Conservation (phyloP, 148 eudicot species). For the Camellia japonica region DNA sequence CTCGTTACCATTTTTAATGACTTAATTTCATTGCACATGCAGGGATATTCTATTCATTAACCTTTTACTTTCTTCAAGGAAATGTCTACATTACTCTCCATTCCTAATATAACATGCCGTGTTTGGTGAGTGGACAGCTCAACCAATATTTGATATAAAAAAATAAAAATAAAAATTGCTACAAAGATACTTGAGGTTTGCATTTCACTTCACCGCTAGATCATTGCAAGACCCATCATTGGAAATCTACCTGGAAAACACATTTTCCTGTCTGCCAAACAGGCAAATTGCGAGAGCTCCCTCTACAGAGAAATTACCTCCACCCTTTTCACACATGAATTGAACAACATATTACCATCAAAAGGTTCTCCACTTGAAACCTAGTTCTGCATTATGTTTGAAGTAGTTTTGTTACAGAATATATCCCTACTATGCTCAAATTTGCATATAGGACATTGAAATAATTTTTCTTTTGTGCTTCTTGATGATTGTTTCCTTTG, state of each 20-base stretch:
- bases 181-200: neutral
- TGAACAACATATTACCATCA: neutral
- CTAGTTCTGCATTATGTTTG: neutral
- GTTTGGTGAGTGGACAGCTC: neutral
- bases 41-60: neutral
- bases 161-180: neutral
- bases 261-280: neutral
- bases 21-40: neutral
- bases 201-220: neutral
- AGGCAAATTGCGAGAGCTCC: neutral
- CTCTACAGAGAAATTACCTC: neutral
- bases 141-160: neutral
- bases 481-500: neutral
- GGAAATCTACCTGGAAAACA: neutral
- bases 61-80: neutral
- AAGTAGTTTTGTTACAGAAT: neutral
- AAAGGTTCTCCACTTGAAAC: neutral
- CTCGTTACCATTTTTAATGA: no score
- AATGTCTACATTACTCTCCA: neutral
- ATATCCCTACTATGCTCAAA: neutral
- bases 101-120: neutral
- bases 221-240: neutral
- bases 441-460: neutral
- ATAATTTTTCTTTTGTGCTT: neutral
- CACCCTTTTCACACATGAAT: neutral